A percentile compares a stretch with the other conserved stretches of the same genome.
Conservation (phyloP, 2,329 filamentous ascomycete species). For the Colletotrichum sp. region DNA sequence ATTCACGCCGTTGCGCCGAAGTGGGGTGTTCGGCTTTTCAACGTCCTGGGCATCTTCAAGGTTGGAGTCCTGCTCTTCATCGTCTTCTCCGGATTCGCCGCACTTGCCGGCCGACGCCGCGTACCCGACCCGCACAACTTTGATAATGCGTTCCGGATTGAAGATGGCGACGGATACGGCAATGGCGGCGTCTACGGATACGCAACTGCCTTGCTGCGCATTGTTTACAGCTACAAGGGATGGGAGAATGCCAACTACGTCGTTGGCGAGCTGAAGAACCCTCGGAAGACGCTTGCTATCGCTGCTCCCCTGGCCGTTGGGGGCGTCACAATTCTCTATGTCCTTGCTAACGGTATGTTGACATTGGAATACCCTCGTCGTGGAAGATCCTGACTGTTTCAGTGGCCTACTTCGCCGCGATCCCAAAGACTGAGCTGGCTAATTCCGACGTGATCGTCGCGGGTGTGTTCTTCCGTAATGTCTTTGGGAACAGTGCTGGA, state of each 20-base stretch:
- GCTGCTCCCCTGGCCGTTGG: conserved; percentile 64
- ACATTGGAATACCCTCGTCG: no score
- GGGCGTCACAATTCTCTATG: conserved; percentile 64
- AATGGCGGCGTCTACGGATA: conserved; percentile 58
- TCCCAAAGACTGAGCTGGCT: conserved; percentile 62
- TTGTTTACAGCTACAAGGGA: conserved; percentile 67
- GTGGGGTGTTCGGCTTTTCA: no score
- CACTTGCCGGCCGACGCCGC: conserved; percentile 53
- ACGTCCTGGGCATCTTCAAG: conserved; percentile 52
- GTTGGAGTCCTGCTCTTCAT: conserved; percentile 65
- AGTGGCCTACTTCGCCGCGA: conserved; percentile 54
- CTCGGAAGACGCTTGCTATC: conserved; percentile 56
- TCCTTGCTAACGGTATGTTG: conserved; percentile 58
- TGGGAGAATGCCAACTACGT: conserved; percentile 72
- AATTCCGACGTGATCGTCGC: conserved; percentile 66
- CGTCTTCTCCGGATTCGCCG: conserved; percentile 64
- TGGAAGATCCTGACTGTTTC: no score
- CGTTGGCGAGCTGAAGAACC: conserved; percentile 61
- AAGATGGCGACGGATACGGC: conserved; percentile 48
- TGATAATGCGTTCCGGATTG: conserved; percentile 55
- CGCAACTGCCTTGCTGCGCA: conserved; percentile 61
- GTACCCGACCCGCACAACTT: conserved; percentile 62
- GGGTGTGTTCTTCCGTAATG: conserved; percentile 64
- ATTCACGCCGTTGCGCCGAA: no score
- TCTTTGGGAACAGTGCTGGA: conserved; percentile 63